Conservation (phyloP, 495 filamentous ascomycete species). For the Emericellopsis terricola region DNA sequence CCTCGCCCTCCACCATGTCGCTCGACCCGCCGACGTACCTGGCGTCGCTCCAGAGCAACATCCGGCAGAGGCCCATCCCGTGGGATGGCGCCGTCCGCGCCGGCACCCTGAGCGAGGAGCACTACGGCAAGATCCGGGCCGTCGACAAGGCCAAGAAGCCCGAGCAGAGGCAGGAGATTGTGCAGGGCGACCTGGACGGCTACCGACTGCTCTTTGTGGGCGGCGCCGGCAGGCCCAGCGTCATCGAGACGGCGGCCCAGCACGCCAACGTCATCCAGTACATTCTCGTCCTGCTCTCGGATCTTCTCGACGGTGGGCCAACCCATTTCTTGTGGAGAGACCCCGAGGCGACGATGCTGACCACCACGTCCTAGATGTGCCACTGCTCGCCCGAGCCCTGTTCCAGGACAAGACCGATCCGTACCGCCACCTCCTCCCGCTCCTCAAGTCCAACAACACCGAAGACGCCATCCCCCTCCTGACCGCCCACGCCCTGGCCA, state of each 20-base stretch:
- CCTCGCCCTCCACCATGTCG: constrained; percentile 38
- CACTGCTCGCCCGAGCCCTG: constrained; percentile 55
- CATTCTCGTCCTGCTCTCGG: constrained; percentile 73
- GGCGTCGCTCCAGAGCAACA: constrained; percentile 82
- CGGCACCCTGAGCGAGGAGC: constrained; percentile 81
- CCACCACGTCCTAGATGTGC: constrained; percentile 64
- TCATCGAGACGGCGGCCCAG: constrained; percentile 63
- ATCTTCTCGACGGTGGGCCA: constrained; percentile 63
- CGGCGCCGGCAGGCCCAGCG: constrained; percentile 43
- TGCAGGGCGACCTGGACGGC: constrained; percentile 59
- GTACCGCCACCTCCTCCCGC: constrained; percentile 70
- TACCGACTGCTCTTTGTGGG: constrained; percentile 72
- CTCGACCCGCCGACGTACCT: constrained; percentile 85
- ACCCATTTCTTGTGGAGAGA: no score
- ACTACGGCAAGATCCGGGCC: constrained; percentile 91
- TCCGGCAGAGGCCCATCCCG: constrained; percentile 80
- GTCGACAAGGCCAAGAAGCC: constrained; percentile 91
- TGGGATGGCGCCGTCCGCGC: constrained; percentile 96
- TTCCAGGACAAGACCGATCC: constrained; percentile 57
- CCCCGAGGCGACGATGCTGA: no score
- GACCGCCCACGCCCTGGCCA: constrained; percentile 72
- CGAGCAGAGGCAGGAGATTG: constrained; percentile 54
- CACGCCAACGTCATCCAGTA: constrained; percentile 84
- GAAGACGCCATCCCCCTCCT: constrained; percentile 83
- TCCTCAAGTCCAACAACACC: constrained; percentile 62